Conservation (phyloP, 768 basidiomycete genomes). For the Strobilomyces confusus region DNA sequence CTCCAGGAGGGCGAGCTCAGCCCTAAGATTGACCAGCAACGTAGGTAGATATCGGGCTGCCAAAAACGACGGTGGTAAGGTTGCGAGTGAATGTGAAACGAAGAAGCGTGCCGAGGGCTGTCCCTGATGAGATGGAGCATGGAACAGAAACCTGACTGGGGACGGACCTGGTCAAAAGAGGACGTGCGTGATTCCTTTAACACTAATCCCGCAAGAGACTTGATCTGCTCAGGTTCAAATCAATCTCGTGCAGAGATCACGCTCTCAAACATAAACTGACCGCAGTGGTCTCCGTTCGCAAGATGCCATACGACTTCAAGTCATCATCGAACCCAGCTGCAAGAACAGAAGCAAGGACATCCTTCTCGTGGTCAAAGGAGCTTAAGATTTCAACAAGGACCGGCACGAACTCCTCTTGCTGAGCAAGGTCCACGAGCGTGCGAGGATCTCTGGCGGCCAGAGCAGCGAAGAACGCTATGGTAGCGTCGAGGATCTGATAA, state of each 20-base stretch:
- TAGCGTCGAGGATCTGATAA: constrained; percentile 58
- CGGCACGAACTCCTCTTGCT: constrained; percentile 32
- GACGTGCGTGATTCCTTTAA: constrained; percentile 33
- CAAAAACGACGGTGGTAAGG: constrained; percentile 45
- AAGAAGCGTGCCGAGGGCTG: constrained; percentile 57
- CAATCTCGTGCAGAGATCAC: not conserved
- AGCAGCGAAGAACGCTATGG: constrained; percentile 57
- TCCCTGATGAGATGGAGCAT: constrained; percentile 5
- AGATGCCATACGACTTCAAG: constrained; percentile 49
- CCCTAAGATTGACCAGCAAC: constrained; percentile 31
- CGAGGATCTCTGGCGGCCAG: constrained; percentile 57
- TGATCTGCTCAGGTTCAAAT: constrained; percentile 29
- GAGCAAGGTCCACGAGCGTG: constrained; percentile 53
- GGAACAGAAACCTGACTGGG: not conserved
- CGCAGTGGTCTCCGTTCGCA: constrained; percentile 52
- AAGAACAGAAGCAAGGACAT: constrained; percentile 48
- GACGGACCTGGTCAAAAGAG: constrained; percentile 17
- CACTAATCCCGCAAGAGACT: constrained; percentile 33
- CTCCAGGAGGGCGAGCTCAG: constrained; percentile 39
- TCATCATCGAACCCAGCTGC: constrained; percentile 35
- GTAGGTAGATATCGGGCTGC: constrained; percentile 25
- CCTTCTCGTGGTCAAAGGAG: constrained; percentile 32
- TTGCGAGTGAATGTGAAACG: constrained; percentile 45
- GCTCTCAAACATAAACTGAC: constrained; percentile 37
- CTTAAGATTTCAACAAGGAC: constrained; percentile 44